Evolutionary conservation across 2,329 filamentous ascomycete species (phyloP).

Genomic region (Trichophyton rubrum): DNA sequence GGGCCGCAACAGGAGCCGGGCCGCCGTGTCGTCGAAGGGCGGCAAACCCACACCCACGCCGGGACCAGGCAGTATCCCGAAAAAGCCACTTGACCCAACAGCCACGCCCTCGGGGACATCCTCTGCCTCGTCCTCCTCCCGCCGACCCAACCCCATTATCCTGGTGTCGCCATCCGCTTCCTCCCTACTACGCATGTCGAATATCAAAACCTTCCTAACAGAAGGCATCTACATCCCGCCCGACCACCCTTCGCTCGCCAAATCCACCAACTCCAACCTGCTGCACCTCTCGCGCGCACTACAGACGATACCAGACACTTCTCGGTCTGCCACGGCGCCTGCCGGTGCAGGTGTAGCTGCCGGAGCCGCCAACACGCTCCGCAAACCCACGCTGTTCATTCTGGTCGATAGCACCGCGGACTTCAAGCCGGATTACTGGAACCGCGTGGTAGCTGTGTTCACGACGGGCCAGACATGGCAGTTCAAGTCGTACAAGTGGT

Average conservation of each 20-base stretch:
- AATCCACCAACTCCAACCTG: conserved; percentile 59
- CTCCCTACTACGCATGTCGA: conserved; percentile 85
- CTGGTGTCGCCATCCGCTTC: conserved; percentile 92
- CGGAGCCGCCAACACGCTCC: background rate
- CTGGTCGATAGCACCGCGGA: conserved; percentile 85
- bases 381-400: conserved; percentile 75
- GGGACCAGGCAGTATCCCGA: conserved; percentile 27
- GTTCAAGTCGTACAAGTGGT: conserved; percentile 98
- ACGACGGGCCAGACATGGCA: conserved; percentile 97
- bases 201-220: conserved; percentile 89
- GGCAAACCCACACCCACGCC: conserved; percentile 23
- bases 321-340: conserved; percentile 16
- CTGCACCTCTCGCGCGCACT: conserved; percentile 72
- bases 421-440: conserved; percentile 98
- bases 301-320: conserved; percentile 38
- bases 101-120: conserved; percentile 54
- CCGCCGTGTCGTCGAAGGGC: conserved; percentile 23
- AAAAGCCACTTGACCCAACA: conserved; percentile 38
- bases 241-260: conserved; percentile 49
- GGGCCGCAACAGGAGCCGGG: conserved; percentile 37
- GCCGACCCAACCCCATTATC: conserved; percentile 71
- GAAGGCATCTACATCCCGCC: conserved; percentile 68
- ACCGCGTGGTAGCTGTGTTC: conserved; percentile 86
- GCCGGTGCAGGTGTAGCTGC: background rate
- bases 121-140: conserved; percentile 39